phyloP scores from a whole-genome alignment of 1,284 basidiomycete genomes.

The Tremellales sp. region DNA sequence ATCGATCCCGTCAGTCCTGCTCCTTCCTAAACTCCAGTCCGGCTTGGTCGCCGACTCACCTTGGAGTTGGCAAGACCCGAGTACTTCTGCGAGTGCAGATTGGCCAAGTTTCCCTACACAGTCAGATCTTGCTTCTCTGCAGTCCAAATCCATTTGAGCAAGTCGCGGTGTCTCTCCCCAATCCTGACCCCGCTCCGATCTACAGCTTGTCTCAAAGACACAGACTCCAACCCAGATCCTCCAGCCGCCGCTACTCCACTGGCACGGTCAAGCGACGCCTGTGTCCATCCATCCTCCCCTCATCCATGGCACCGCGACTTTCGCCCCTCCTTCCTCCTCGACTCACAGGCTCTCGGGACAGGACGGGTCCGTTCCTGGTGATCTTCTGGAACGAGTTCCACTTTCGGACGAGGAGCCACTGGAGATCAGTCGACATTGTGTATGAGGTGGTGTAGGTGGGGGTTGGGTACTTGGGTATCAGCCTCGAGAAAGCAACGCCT shows the following conservation, averaged over 20 bases:
- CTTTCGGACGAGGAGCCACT: conserved; percentile 88
- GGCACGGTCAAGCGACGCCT: no score
- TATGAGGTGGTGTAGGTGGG: conserved; percentile 10
- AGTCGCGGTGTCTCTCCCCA: not conserved
- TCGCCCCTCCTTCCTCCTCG: no score
- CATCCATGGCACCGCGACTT: no score
- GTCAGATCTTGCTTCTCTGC: not conserved
- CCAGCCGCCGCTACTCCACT: no score
- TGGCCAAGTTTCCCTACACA: conserved; percentile 72
- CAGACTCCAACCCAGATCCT: no score
- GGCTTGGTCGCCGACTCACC: conserved; percentile 50
- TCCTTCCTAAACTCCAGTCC: not conserved
- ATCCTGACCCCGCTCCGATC: not conserved
- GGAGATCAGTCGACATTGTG: conserved; percentile 60
- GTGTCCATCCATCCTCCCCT: no score
- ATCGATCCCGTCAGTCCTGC: conserved; percentile 4
- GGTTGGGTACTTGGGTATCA: not conserved
- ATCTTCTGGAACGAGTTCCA: conserved; percentile 81
- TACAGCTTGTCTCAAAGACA: no score
- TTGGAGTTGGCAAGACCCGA: conserved; percentile 80
- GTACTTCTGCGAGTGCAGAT: conserved; percentile 82
- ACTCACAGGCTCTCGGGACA: conserved; percentile 79
- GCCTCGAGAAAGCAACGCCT: not conserved
- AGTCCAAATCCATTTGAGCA: not conserved
- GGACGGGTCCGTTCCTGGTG: conserved; percentile 67